Conservation (phyloP, 441 rosid genomes). For the Biscutella laevigata region DNA sequence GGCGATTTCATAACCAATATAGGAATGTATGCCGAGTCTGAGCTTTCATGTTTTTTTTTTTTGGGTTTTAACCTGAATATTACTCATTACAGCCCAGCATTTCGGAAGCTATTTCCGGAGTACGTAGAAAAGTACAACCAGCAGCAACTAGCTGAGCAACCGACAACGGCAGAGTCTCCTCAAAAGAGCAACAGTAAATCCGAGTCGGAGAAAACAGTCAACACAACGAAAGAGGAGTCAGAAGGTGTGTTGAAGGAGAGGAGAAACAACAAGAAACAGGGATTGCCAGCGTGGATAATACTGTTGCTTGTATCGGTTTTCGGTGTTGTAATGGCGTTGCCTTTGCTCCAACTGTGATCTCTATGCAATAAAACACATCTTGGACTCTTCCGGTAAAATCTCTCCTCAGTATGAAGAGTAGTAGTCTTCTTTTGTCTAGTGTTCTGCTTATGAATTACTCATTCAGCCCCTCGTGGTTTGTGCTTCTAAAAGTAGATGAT, state of each 20-base stretch:
- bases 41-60: neutral
- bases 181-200: constrained; percentile 33
- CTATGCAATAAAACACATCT: constrained; percentile 4
- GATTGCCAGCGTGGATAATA: constrained; percentile 79
- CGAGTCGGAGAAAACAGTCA: constrained; percentile 23
- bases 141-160: constrained; percentile 49
- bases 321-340: constrained; percentile 89
- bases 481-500: constrained; percentile 11
- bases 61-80: neutral
- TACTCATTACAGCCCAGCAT: constrained; percentile 53
- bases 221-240: constrained; percentile 13
- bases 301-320: constrained; percentile 72
- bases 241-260: constrained; percentile 26
- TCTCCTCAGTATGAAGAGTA: constrained; percentile 12
- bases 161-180: constrained; percentile 29
- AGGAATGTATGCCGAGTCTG: neutral
- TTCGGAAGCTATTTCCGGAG: constrained; percentile 88
- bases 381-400: neutral
- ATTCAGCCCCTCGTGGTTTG: constrained; percentile 17
- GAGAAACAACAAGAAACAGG: constrained; percentile 46
- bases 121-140: constrained; percentile 68
- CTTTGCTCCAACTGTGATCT: constrained; percentile 74
- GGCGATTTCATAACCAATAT: neutral
- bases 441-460: constrained; percentile 16
- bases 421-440: constrained; percentile 23